phyloP scores from a whole-genome alignment of 352 stramenopile species.

The Ochromonadaceae sp. region DNA sequence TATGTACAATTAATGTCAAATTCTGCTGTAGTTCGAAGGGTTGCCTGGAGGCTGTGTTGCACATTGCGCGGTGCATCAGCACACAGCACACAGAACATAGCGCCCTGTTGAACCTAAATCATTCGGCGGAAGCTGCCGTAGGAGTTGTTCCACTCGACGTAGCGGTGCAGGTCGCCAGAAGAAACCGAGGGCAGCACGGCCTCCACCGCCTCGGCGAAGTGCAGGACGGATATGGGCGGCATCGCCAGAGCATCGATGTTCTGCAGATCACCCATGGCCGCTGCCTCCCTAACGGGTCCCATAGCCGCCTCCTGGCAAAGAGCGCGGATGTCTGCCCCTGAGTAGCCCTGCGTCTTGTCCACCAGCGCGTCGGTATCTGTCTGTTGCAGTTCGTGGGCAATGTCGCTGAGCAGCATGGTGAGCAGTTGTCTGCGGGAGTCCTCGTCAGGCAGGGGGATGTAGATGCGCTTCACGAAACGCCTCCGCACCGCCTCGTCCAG shows the following conservation, averaged over 20 bases:
- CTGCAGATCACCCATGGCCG: conserved; percentile 44
- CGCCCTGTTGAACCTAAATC: too few species aligned
- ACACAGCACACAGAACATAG: too few species aligned
- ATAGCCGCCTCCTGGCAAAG: conserved; percentile 93
- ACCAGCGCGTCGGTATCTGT: conserved; percentile 72
- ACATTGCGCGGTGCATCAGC: too few species aligned
- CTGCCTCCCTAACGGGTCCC: conserved; percentile 72
- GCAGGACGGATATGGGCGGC: conserved; percentile 75
- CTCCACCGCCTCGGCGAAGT: conserved; percentile 82
- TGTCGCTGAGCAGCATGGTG: conserved; percentile 70
- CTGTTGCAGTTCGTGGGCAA: conserved; percentile 63
- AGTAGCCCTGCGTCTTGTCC: conserved; percentile 49
- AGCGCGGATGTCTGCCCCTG: conserved; percentile 85
- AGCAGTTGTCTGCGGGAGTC: conserved; percentile 50
- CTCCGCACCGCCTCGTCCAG: conserved; percentile 88
- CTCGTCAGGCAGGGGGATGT: conserved; percentile 83
- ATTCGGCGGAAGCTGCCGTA: conserved; percentile 63
- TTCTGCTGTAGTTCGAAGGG: too few species aligned
- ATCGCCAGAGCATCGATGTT: conserved; percentile 71
- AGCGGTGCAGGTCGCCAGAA: conserved; percentile 73
- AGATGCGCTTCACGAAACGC: conserved; percentile 91
- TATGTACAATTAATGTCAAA: too few species aligned
- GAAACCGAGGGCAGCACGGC: conserved; percentile 85
- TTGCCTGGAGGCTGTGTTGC: too few species aligned
- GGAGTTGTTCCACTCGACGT: conserved; percentile 76